Conservation (phyloP, 2,329 filamentous ascomycete genomes). For the Exophiala viscosa region DNA sequence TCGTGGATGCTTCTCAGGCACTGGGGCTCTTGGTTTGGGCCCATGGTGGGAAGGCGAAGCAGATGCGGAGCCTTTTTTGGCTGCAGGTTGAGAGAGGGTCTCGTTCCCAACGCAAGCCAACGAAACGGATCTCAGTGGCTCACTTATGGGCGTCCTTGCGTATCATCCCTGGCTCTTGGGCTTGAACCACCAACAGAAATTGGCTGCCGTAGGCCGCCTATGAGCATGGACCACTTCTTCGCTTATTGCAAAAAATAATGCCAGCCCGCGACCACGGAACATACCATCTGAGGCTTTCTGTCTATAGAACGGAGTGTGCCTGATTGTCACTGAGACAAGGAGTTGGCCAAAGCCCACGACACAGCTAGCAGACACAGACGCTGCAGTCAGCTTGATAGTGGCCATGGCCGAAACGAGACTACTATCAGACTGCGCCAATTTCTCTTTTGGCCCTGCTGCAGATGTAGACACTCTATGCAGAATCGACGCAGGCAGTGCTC, state of each 20-base stretch:
- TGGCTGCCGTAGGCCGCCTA: not conserved
- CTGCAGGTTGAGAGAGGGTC: slow-evolving; percentile 1
- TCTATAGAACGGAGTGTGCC: not conserved
- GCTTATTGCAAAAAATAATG: not conserved
- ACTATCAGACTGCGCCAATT: too few species aligned
- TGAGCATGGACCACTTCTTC: slow-evolving; percentile 1
- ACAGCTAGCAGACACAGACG: not conserved
- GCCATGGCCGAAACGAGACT: too few species aligned
- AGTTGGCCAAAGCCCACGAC: not conserved
- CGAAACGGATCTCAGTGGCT: not conserved
- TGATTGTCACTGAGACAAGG: too few species aligned
- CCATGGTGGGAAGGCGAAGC: not conserved
- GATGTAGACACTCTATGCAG: too few species aligned
- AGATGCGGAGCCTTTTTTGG: slow-evolving; percentile 1
- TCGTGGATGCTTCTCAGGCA: not conserved
- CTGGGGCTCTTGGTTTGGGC: not conserved
- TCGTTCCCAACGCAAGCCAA: not conserved
- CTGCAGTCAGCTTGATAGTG: not conserved
- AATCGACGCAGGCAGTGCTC: too few species aligned
- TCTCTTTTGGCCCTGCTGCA: too few species aligned
- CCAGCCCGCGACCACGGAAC: not conserved
- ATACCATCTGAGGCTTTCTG: not conserved
- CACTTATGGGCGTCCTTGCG: too few species aligned
- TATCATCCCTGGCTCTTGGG: not conserved
- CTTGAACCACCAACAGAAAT: not conserved